Evolutionary conservation across 345 rosid genomes (phyloP), one percentile per base, ranked within the genome.

Genomic region (Camelina hispida): DNA sequence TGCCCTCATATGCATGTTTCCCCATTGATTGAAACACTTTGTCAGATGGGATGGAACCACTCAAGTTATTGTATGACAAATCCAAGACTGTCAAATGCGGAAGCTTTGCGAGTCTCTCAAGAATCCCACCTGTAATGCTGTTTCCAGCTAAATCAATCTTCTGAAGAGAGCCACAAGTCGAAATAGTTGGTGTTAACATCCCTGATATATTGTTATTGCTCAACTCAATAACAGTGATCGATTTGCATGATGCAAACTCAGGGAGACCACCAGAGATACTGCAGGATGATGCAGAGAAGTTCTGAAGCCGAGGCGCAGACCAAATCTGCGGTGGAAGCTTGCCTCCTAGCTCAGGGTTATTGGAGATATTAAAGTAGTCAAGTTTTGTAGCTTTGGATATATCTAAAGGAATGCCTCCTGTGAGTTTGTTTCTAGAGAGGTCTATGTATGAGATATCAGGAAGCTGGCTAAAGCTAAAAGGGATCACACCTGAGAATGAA

Each of bases 281-380:
- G 68, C 96, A 94, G 6, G 82, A 79, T 15, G 91, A 83, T 1
- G 93, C 97, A 35, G 97, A 94, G 83, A 94, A 88, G 76, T 91
- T 94, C 56, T 80, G 90, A 64, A 94, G 97, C 74, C 34, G 79
- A 5, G 88, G 84, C 68, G 69, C 53, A 81, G 96, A 90, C 95
- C 95, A 90, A 74, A 84, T 74, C 14, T 78, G 57, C 3, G 59
- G 34, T 16, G 95, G 91, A 64, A 94, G 80, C 6, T 16, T 48
- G 30, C 98, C 98, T 62, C 91, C 85, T 32, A 91, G 85, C 35
- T 72, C 80, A 52, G 84, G 85, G 79, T 91, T 94, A 53, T 80
- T 57, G 6, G 98, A 88, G 76, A 89, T 81, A 51, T 91, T 94
- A 79, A 94, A 85, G 83, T 85, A 88, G 73, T 81, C 74, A 73